Evolutionary conservation across 2,329 filamentous ascomycete genomes (phyloP), one percentile per base, ranked within the genome.

Genomic region (Alternaria panax): DNA sequence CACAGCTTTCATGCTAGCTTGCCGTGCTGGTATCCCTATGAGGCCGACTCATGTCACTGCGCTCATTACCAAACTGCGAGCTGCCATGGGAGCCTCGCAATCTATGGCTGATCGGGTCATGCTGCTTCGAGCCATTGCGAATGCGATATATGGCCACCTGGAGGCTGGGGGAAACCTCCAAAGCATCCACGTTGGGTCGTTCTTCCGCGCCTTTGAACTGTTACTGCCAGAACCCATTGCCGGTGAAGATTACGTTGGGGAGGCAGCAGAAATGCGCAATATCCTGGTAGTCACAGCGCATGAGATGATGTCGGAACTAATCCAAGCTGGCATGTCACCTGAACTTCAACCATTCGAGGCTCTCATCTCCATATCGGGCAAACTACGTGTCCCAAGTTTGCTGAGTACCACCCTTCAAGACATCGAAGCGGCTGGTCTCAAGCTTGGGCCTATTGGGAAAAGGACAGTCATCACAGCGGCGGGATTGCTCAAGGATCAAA

Each of bases 1-100:
- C 62, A 78, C 80, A 2, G 74, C 81, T 5, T 84, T 81, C 60
- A 75, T 82, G 25, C 71, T 85, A 54, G 80, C 81, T 6, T 85
- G 82, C 60, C 80, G 82, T 22, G 75, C 79, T 27, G 83, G 83
- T 2, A 71, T 74, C 12, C 53, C 64, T 1, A 56, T 80, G 27
- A 77, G 70, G 34, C 68, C 70, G 1, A 64, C 66, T 11, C 66
- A 68, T 27, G 67, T 80, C 5, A 77, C 75, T 9, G 63, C 62
- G 9, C 52, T 82, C 2, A 52, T 82, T 9, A 66, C 66, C 22
- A 70, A 69, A 36, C 60, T 83, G 28, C 66, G 63, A 2, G 66
- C 71, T 22, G 67, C 66, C 42, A 70, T 72, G 53, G 43, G 30
- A 16, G 47, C 52, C 0, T 58, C 57, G 7, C 32, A 58, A 16